Conservation (phyloP, 768 basidiomycete species). For the Candolleomyces aberdarensis region DNA sequence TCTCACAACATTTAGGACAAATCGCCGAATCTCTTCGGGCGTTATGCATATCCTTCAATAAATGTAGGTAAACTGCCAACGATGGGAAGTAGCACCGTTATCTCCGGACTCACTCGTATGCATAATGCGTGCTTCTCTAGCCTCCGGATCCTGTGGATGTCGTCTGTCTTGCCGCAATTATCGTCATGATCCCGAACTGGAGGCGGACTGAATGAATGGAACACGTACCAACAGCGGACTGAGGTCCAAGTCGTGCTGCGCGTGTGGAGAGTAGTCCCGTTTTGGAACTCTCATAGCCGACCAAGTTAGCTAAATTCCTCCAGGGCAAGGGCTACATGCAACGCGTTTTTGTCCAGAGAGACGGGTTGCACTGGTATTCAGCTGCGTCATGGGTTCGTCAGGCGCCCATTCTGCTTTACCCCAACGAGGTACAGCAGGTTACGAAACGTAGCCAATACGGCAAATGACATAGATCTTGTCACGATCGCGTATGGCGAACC, state of each 20-base stretch:
- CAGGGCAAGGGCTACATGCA: background rate
- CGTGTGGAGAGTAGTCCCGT: no score
- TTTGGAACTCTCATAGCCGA: background rate
- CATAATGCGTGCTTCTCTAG: background rate
- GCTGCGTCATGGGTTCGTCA: background rate
- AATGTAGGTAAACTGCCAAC: background rate
- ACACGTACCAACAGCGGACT: no score
- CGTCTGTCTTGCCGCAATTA: background rate
- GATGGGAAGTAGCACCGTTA: background rate
- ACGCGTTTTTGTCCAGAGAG: background rate
- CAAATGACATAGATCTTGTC: background rate
- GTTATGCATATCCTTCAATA: background rate
- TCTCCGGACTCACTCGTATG: slow-evolving; percentile 4
- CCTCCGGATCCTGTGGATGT: slow-evolving; percentile 3
- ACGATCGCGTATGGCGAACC: background rate
- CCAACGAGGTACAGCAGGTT: background rate
- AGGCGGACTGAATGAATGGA: no score
- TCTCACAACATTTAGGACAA: background rate
- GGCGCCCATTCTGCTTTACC: background rate
- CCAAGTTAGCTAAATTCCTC: background rate
- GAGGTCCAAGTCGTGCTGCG: no score
- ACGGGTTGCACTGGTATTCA: background rate
- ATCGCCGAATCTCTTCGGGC: background rate
- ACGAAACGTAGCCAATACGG: background rate
- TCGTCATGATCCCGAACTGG: no score